Percentiles rank a stretch among this genome's conserved stretches.
These are phyloP conservation scores for Fusarium sambucinum DNA, from an alignment of 2,329 filamentous ascomycete species.

Conservation along the genomic window DNA sequence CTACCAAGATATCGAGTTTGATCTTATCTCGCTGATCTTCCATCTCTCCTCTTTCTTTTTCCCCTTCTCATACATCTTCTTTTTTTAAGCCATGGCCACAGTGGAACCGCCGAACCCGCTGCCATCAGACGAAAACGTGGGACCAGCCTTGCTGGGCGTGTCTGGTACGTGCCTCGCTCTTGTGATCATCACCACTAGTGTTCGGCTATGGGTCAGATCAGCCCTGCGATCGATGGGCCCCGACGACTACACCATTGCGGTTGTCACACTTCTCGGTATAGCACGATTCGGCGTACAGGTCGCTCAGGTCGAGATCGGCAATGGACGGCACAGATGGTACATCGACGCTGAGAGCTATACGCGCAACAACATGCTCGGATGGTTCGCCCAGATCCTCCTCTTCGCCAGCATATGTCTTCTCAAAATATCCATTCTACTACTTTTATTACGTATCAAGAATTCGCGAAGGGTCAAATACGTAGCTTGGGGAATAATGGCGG, in stretches of 20 bases:
- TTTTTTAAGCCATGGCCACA: slow-evolving; percentile 21
- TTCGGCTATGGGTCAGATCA: slow-evolving; percentile 51
- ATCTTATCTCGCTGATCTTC: background rate
- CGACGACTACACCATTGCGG: slow-evolving; percentile 56
- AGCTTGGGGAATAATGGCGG: slow-evolving; percentile 51
- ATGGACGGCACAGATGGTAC: slow-evolving; percentile 55
- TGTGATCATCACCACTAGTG: slow-evolving; percentile 49
- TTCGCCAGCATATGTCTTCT: slow-evolving; percentile 56
- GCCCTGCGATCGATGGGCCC: slow-evolving; percentile 49
- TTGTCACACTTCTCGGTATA: slow-evolving; percentile 49
- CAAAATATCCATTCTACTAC: slow-evolving; percentile 57
- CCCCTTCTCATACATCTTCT: background rate
- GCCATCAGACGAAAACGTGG: slow-evolving; percentile 53
- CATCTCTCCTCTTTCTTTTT: background rate
- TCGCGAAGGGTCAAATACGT: slow-evolving; percentile 48
- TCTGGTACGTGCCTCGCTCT: slow-evolving; percentile 51
- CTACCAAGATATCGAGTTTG: background rate
- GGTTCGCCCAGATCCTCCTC: slow-evolving; percentile 57
- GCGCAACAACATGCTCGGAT: slow-evolving; percentile 54
- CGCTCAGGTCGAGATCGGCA: slow-evolving; percentile 52
- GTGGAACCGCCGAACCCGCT: slow-evolving; percentile 46
- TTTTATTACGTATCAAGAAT: slow-evolving; percentile 58
- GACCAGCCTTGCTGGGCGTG: slow-evolving; percentile 50
- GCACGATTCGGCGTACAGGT: slow-evolving; percentile 52
- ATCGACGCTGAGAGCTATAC: slow-evolving; percentile 50